Conservation (phyloP, 805 yeast species). For the Zygotorulaspora sp. region DNA sequence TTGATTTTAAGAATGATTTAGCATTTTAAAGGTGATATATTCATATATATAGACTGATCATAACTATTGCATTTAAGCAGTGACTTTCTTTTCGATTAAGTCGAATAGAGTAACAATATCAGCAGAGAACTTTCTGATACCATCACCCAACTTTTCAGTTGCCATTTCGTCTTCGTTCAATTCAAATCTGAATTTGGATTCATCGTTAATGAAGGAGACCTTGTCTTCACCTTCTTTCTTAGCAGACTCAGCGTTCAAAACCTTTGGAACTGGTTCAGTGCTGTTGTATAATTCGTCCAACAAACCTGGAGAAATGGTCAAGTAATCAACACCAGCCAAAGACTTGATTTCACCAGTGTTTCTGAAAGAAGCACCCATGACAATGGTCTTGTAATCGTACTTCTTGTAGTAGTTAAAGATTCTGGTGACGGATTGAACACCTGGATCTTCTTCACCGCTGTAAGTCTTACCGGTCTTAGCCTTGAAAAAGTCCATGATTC, state of each 20-base stretch:
- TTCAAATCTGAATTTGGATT: conserved; percentile 81
- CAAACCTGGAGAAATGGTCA: conserved; percentile 90
- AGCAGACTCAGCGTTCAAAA: conserved; percentile 68
- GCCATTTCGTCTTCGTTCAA: conserved; percentile 98
- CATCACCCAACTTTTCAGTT: conserved; percentile 94
- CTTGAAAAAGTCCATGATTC: conserved; percentile 98
- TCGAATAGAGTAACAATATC: conserved; percentile 78
- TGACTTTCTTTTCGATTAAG: conserved; percentile 56
- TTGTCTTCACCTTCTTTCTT: conserved; percentile 49
- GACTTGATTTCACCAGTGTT: conserved; percentile 92
- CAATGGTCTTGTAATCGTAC: conserved; percentile 92
- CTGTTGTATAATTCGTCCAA: conserved; percentile 85
- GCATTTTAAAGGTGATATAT: conserved; percentile 3
- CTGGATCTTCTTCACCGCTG: conserved; percentile 80
- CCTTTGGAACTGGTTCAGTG: conserved; percentile 70
- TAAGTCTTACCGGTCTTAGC: conserved; percentile 86
- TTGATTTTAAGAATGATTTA: too few species aligned
- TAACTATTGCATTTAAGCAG: conserved; percentile 32
- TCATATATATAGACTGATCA: neutral
- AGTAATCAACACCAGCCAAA: conserved; percentile 93
- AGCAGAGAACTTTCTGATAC: conserved; percentile 95
- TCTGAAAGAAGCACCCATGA: conserved; percentile 99
- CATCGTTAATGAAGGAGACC: conserved; percentile 79
- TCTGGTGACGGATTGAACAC: conserved; percentile 82
- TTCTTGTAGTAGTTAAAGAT: conserved; percentile 98